Conservation (phyloP, 2,329 filamentous ascomycete genomes). For the Fusarium sp. region DNA sequence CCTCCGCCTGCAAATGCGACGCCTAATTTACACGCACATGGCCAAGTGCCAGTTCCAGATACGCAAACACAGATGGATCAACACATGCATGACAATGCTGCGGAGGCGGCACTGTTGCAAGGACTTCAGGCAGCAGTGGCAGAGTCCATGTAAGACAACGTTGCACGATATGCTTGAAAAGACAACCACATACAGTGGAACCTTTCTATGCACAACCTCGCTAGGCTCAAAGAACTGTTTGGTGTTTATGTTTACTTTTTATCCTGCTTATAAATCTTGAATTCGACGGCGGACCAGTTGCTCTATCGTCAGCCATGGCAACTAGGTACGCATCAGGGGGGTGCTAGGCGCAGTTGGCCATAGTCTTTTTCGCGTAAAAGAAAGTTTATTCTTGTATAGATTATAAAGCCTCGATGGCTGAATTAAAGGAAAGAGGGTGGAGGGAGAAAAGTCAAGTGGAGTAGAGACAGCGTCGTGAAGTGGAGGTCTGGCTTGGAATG, state of each 20-base stretch:
- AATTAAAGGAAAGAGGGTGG: conserved; percentile 3
- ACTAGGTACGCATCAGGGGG: conserved; percentile 1
- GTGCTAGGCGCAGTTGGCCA: conserved; percentile 5
- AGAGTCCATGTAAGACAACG: conserved; percentile 32
- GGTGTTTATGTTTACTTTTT: conserved; percentile 9
- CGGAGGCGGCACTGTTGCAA: conserved; percentile 48
- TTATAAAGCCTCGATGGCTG: conserved; percentile 33
- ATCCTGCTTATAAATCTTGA: conserved; percentile 10
- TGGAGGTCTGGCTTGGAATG: conserved; percentile 36
- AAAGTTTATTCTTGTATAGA: conserved; percentile 21
- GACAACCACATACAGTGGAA: background rate
- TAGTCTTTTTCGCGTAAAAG: background rate
- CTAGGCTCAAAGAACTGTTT: conserved; percentile 4
- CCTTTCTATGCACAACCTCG: background rate
- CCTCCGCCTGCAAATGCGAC: conserved; percentile 27
- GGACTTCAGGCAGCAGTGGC: conserved; percentile 50
- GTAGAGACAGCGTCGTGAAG: background rate
- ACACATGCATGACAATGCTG: conserved; percentile 46
- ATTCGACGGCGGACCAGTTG: conserved; percentile 17
- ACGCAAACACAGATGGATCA: conserved; percentile 34
- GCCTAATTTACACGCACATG: conserved; percentile 37
- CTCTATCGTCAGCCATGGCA: conserved; percentile 6
- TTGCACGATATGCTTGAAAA: background rate
- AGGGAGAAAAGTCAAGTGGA: background rate
- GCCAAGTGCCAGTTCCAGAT: conserved; percentile 30